Percentiles rank a stretch among this genome's conserved stretches.
These are phyloP conservation scores for Diaporthe ampelina DNA, from an alignment of 2,329 filamentous ascomycete genomes.

Conservation along the genomic window DNA sequence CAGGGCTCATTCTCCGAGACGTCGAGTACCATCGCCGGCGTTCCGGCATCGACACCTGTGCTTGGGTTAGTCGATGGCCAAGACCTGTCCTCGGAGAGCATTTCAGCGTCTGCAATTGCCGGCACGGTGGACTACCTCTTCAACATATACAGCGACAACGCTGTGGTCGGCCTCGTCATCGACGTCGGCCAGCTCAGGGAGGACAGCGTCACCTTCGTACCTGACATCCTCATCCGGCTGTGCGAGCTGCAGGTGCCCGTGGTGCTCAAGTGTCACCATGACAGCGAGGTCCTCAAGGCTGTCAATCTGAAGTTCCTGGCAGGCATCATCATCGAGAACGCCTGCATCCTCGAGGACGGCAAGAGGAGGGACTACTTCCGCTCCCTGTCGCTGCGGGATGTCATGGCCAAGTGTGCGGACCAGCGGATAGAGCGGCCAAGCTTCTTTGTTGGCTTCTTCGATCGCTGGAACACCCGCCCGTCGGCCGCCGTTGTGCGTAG, in stretches of 20 bases:
- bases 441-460: slow-evolving; percentile 55
- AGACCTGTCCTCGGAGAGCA: slow-evolving; percentile 34
- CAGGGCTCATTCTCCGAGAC: slow-evolving; percentile 39
- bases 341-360: slow-evolving; percentile 56
- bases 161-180: slow-evolving; percentile 42
- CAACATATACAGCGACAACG: slow-evolving; percentile 39
- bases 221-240: slow-evolving; percentile 40
- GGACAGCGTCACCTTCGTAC: slow-evolving; percentile 7
- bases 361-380: slow-evolving; percentile 60
- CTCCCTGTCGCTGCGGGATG: slow-evolving; percentile 51
- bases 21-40: slow-evolving; percentile 41
- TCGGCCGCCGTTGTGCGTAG: slow-evolving; percentile 52
- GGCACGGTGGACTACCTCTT: slow-evolving; percentile 39
- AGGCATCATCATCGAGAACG: slow-evolving; percentile 59
- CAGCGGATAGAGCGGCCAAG: slow-evolving; percentile 50
- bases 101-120: slow-evolving; percentile 15
- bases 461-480: slow-evolving; percentile 52
- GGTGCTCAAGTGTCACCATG: slow-evolving; percentile 46
- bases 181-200: slow-evolving; percentile 34
- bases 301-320: slow-evolving; percentile 51
- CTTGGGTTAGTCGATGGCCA: slow-evolving; percentile 43
- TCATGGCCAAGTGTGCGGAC: slow-evolving; percentile 48
- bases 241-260: slow-evolving; percentile 41
- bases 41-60: slow-evolving; percentile 35
- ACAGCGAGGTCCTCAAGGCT: slow-evolving; percentile 40